Evolutionary conservation across 2,329 filamentous ascomycete genomes (phyloP).

Genomic region (Xylaria sp.): DNA sequence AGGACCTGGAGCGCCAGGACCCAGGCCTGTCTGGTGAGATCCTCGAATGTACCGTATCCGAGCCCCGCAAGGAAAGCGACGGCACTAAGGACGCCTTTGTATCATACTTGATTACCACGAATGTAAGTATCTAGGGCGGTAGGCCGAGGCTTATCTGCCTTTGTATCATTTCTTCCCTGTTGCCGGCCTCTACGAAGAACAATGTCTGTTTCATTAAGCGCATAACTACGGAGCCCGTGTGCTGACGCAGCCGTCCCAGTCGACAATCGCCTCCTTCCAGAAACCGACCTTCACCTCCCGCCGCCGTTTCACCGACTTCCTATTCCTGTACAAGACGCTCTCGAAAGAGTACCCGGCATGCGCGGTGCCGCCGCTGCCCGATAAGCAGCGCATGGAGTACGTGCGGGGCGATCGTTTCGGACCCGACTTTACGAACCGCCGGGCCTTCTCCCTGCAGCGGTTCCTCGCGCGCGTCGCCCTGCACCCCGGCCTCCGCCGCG

Average conservation of each 20-base stretch:
- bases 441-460: constrained; percentile 87
- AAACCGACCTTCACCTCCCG: constrained; percentile 78
- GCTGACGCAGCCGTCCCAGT: constrained; percentile 54
- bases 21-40: constrained; percentile 70
- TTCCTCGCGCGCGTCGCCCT: constrained; percentile 86
- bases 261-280: constrained; percentile 92
- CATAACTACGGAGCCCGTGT: neutral
- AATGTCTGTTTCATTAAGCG: neutral
- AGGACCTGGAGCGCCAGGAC: constrained; percentile 47
- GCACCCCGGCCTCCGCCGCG: constrained; percentile 85
- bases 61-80: constrained; percentile 91
- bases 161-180: too few relatives aligned
- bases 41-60: constrained; percentile 80
- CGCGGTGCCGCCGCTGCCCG: constrained; percentile 90
- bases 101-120: constrained; percentile 90
- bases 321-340: constrained; percentile 92
- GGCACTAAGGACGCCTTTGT: constrained; percentile 96
- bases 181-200: neutral
- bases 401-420: constrained; percentile 96
- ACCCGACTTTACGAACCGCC: constrained; percentile 83
- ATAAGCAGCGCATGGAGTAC: constrained; percentile 99
- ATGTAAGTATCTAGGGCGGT: constrained; percentile 62
- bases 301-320: constrained; percentile 95
- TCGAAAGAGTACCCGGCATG: constrained; percentile 85
- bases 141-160: too few relatives aligned